Evolutionary conservation across 1,284 basidiomycete genomes (phyloP), one percentile per base, ranked within the genome.

Genomic region (Erythrobasidium hasegawianum): DNA sequence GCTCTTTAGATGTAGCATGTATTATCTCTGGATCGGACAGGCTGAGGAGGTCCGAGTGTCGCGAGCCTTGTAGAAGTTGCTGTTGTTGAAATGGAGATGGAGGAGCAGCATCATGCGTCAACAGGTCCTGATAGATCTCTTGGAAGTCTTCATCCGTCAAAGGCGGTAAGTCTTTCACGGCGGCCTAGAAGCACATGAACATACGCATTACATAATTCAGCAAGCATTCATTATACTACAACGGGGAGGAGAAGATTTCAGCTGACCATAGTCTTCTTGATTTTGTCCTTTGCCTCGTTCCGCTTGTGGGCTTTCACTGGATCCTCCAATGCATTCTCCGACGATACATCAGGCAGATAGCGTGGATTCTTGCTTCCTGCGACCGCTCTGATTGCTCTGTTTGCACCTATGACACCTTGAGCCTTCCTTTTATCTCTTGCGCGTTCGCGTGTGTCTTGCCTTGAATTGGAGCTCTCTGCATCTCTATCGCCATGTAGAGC

Each of bases 71-170:
- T 7, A 41, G 45, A 16, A 64, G 54, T n/a, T 50, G 50, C 24
- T 22, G 14, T 26, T 22, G 53, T 26, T 64, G 33, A 16, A 53
- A 45, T 7, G 61, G 61, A 8, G 61, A 64, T 18, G 53, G 53
- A 24, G 61, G 61, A 33, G 61, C 54, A 47, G 53, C 11, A 49
- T 64, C 61, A 40, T 64, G 56, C 1, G 39, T 47, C 10, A 64
- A 14, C 11, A 64, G 26, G 22, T 64, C 61, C 33, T 56, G 39
- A 27, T 64, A 64, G 20, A 64, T 55, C 38, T 56, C 41, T 9
- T 24, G 16, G 29, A 55, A 56, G 40, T 47, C 61, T 49, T 56
- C 61, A 29, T 64, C 54, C 22, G 61, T 64, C 26, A 64, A 55
- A 39, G 52, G 53, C 18, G 61, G 61, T 22, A 64, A 24, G 10